Evolutionary conservation across 805 yeast species (phyloP).

Genomic region (Wickerhamomyces hampshirensis): DNA sequence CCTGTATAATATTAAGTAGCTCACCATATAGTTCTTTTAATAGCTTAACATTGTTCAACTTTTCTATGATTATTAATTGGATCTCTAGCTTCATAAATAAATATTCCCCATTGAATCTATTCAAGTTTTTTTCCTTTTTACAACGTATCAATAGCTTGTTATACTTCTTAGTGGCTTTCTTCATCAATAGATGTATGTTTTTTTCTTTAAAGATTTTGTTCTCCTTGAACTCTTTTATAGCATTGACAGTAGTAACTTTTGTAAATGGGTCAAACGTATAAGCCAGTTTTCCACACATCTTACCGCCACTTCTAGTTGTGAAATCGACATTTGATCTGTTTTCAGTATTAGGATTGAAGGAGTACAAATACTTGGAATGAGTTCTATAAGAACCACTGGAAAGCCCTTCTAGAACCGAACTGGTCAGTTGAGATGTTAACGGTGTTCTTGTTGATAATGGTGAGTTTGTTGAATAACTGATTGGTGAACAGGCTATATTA

Average conservation of each 20-base stretch:
- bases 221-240: conserved; percentile 9
- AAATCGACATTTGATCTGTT: background rate
- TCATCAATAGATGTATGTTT: background rate
- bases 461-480: background rate
- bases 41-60: conserved; percentile 2
- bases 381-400: background rate
- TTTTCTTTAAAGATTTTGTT: conserved; percentile 1
- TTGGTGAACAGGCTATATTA: too few species aligned
- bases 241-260: background rate
- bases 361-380: background rate
- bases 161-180: conserved; percentile 2
- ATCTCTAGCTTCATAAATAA: conserved; percentile 9
- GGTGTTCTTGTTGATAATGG: background rate
- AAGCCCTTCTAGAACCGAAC: background rate
- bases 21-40: conserved; percentile 6
- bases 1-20: conserved; percentile 3
- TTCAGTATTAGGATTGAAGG: background rate
- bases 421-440: background rate
- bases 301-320: background rate
- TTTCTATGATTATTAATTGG: conserved; percentile 5
- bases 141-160: conserved; percentile 2
- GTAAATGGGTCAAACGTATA: background rate
- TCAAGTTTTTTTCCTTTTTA: background rate
- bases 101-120: conserved; percentile 13
- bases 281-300: background rate